These are phyloP conservation scores for Phaffia rhodozyma DNA, from an alignment of 1,284 basidiomycete species.

Conservation along the genomic window DNA sequence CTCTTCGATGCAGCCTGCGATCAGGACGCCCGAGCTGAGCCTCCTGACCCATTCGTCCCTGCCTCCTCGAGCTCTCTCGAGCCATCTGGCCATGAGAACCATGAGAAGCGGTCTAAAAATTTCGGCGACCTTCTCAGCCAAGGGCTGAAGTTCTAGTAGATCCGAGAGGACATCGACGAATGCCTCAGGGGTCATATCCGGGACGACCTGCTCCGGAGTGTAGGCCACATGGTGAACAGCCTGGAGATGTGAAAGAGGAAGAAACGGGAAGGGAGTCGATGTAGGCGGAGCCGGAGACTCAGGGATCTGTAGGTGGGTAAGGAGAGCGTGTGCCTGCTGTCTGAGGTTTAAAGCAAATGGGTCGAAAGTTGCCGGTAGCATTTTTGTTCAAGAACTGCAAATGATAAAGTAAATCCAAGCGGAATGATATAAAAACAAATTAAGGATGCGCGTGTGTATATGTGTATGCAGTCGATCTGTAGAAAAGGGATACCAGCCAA, in stretches of 20 bases:
- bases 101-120: constrained; percentile 11
- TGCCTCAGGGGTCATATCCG: constrained; percentile 2
- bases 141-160: constrained; percentile 12
- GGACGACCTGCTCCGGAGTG: not conserved
- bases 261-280: constrained; percentile 10
- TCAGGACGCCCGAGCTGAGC: not conserved
- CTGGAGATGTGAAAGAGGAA: constrained; percentile 14
- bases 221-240: not conserved
- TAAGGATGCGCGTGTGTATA: no score
- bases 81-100: constrained; percentile 12
- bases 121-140: constrained; percentile 4
- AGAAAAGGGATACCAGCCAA: no score
- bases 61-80: constrained; percentile 7
- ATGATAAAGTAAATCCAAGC: not conserved
- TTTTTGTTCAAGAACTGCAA: constrained; percentile 6
- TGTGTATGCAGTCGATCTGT: no score
- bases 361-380: constrained; percentile 25
- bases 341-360: constrained; percentile 46
- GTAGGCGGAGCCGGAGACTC: constrained; percentile 26
- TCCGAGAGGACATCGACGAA: constrained; percentile 15
- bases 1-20: constrained; percentile 13
- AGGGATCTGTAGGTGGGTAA: constrained; percentile 37
- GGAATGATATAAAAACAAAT: not conserved
- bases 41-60: constrained; percentile 15
- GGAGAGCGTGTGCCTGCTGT: constrained; percentile 41